These are phyloP conservation scores for Rugonectria rugulosa DNA, from an alignment of 2,329 filamentous ascomycete genomes.

Conservation along the genomic window DNA sequence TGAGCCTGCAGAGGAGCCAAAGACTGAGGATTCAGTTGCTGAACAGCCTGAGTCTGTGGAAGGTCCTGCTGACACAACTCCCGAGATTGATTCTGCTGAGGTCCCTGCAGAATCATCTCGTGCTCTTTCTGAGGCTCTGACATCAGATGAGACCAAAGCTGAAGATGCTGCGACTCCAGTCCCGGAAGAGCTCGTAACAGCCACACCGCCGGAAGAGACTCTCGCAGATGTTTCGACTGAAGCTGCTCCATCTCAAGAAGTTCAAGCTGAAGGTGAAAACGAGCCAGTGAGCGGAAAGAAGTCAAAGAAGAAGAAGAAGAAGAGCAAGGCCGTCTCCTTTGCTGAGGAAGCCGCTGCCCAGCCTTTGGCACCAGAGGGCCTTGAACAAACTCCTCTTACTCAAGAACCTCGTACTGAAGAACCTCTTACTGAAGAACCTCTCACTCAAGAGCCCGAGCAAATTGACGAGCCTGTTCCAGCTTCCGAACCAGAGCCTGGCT, in stretches of 20 bases:
- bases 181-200: neutral
- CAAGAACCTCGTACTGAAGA: conserved; percentile 18
- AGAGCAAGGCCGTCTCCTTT: conserved; percentile 37
- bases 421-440: conserved; percentile 16
- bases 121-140: neutral
- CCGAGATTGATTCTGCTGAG: conserved; percentile 1
- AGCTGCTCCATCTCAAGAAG: conserved; percentile 9
- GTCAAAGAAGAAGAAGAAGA: conserved; percentile 42
- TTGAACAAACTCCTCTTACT: conserved; percentile 10
- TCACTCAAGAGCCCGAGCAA: conserved; percentile 6
- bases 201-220: neutral
- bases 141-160: conserved; percentile 13
- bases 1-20: too few relatives aligned
- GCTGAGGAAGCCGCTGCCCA: conserved; percentile 21
- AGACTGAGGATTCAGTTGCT: conserved; percentile 24
- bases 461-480: neutral
- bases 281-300: conserved; percentile 33
- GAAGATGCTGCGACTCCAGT: neutral
- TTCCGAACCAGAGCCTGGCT: neutral
- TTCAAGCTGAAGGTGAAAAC: conserved; percentile 28
- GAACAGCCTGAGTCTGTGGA: neutral
- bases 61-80: neutral
- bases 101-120: neutral
- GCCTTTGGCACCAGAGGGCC: conserved; percentile 13
- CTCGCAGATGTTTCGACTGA: conserved; percentile 2